phyloP scores from a whole-genome alignment of 1,284 basidiomycete species.

The Rhodotorula sp. region DNA sequence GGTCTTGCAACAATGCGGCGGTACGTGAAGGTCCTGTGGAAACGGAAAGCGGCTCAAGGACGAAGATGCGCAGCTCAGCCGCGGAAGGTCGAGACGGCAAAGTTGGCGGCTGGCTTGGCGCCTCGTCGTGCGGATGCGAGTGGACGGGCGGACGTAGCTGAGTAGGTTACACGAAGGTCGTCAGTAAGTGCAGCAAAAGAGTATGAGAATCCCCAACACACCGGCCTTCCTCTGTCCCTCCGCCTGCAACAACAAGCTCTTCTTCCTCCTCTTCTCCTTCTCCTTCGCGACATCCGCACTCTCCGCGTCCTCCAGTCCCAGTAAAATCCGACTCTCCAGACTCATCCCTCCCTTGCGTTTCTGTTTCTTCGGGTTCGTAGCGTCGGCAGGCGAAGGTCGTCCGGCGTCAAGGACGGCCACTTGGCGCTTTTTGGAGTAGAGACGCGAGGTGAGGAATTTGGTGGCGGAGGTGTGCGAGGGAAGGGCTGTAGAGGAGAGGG shows the following conservation, averaged over 20 bases:
- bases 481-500: slow-evolving; percentile 30
- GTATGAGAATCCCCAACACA: neutral
- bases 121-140: slow-evolving; percentile 23
- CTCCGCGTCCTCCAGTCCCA: slow-evolving; percentile 31
- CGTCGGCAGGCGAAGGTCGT: neutral
- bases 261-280: slow-evolving; percentile 29
- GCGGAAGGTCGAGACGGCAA: slow-evolving; percentile 25
- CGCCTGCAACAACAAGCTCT: slow-evolving; percentile 29
- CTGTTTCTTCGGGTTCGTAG: slow-evolving; percentile 2
- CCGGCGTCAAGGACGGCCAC: slow-evolving; percentile 33
- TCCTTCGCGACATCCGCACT: slow-evolving; percentile 26
- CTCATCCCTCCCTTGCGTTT: slow-evolving; percentile 35
- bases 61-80: neutral
- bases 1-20: no score
- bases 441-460: slow-evolving; percentile 37
- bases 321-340: slow-evolving; percentile 28
- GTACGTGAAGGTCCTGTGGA: no score
- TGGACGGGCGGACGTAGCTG: slow-evolving; percentile 20
- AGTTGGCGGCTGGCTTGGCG: slow-evolving; percentile 26
- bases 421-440: slow-evolving; percentile 38
- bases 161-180: no score
- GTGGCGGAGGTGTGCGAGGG: slow-evolving; percentile 34
- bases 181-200: neutral
- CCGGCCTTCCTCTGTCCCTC: slow-evolving; percentile 31
- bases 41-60: neutral